Base-by-base conservation (phyloP, 1,139 yeast genomes). In the Debaryomycetaceae sp. region DNA sequence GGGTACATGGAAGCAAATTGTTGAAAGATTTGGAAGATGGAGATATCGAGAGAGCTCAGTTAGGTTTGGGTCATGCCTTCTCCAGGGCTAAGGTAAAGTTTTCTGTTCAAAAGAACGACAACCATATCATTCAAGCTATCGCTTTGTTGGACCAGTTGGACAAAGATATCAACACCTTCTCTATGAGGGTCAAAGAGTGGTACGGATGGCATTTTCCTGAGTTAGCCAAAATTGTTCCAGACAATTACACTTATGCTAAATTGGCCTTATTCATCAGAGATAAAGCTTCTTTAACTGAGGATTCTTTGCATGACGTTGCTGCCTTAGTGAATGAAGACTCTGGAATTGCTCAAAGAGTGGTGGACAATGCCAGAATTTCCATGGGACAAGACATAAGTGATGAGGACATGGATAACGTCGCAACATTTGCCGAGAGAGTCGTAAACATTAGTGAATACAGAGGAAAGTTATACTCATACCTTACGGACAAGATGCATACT, bases 201-300 rank as follows among this genome's bases (percentile, higher is more conserved):
- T 93, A 95, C 73, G 98, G 99, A 54, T 93, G 99, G 99, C 99
- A 93, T 69, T 95, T 93, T 83, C 99, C 99, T 38, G 99, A 93
- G 74, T 81, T 93, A 81, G 97, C 97, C 62, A 93, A 93, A 79
- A 89, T 93, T 65, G 90, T 91, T 57, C 83, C 88, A 57, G 99
- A 93, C 75, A 91, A 91, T 76, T 87, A 87, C 71, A 76, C 80
- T 54, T 93, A 81, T 69, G 97, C 97, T 58, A 84, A 80, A 68
- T 79, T 91, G 54, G 89, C 90, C 51, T 75, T 90, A 54, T 78
- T 78, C 71, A 88, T 93, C 65, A 81, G 84, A 72, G 96, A 93
- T 74, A 95, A 95, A 78, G 76, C 90, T 47, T 79, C 89, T 46
- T 76, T 93, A 60, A 77, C 80, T 50, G 95, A 87, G 49, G 96